Evolutionary conservation across 345 rosid species (phyloP), one percentile per base, ranked within the genome.

Genomic region (Turritis glabra): DNA sequence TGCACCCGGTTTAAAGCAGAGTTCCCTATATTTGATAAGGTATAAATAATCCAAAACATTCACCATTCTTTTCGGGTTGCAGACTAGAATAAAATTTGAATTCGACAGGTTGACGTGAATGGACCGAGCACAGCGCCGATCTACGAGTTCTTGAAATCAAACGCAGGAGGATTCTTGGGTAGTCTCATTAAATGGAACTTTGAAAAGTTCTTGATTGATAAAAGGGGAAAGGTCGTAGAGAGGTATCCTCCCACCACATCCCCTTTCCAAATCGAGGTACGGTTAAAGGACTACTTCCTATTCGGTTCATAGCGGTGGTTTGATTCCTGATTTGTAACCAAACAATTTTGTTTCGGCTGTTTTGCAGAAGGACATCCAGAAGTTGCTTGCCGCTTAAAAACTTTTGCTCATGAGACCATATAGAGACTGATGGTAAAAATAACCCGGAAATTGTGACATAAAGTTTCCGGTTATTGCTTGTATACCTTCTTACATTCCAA

Each of bases 211-310:
- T 85, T 95, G 80, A 86, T 92, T 25, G 89, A 90, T 79, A 92
- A 90, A 80, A 94, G 90, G 58, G 99, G 98, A 33, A 87, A 85
- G 67, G 96, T 95, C 21, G 89, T 87, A 1, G 90, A 90, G 76
- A 84, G 99, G 75, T 90, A 95, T 66, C 90, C 97, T 27, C 98
- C 99, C 19, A 90, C 97, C 37, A 96, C 96, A 27, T 89, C 98
- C 22, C 99, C 98, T 75, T 88, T 88, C 80, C 94, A 89, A 80
- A 90, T 90, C 29, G 97, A 96, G 99, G 99, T 92, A 44, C 40
- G 18, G 21, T 33, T 48, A 27, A 41, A 5, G 3, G 11, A 37
- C 58, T 64, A 58, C n/a, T 57, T 47, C 56, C 15, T 12, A 22
- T 19, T 71, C 44, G 2, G 26, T 55, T 75, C 47, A n/a, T 48